These are phyloP conservation scores for Diaporthe capsici DNA, from an alignment of 2,329 filamentous ascomycete species.

Conservation along the genomic window DNA sequence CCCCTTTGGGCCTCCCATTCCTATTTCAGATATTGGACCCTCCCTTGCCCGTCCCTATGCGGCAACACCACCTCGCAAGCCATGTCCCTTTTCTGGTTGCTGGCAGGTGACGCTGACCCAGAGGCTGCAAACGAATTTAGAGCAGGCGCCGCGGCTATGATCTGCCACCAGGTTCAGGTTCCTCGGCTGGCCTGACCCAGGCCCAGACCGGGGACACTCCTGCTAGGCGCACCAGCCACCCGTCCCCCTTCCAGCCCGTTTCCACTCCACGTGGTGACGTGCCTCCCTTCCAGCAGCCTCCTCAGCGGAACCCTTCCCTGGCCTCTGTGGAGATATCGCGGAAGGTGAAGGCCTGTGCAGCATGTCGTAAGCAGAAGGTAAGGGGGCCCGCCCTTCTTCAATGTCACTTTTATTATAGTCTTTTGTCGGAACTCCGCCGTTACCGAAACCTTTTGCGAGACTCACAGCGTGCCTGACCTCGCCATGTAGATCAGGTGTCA, in stretches of 20 bases:
- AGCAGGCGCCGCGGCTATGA: slow-evolving; percentile 36
- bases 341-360: slow-evolving; percentile 58
- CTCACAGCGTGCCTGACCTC: neutral
- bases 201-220: slow-evolving; percentile 20
- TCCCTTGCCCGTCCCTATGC: slow-evolving; percentile 18
- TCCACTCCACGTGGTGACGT: slow-evolving; percentile 25
- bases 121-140: slow-evolving; percentile 24
- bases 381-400: neutral
- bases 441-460: slow-evolving; percentile 8
- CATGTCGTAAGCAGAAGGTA: slow-evolving; percentile 58
- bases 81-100: neutral
- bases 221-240: slow-evolving; percentile 25
- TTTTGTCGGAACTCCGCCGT: neutral
- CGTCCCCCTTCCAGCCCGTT: slow-evolving; percentile 6
- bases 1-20: neutral
- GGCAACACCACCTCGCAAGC: slow-evolving; percentile 21
- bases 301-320: slow-evolving; percentile 28
- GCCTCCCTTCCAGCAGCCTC: slow-evolving; percentile 23
- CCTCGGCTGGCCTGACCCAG: slow-evolving; percentile 22
- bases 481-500: slow-evolving; percentile 55
- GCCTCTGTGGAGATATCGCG: slow-evolving; percentile 51
- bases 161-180: slow-evolving; percentile 20
- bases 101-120: slow-evolving; percentile 17
- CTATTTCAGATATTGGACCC: slow-evolving; percentile 21
- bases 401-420: neutral